Evolutionary conservation across 108 stramenopile species (phyloP), one percentile per base, ranked within the genome.

Genomic region (Cyclotella baltica): DNA sequence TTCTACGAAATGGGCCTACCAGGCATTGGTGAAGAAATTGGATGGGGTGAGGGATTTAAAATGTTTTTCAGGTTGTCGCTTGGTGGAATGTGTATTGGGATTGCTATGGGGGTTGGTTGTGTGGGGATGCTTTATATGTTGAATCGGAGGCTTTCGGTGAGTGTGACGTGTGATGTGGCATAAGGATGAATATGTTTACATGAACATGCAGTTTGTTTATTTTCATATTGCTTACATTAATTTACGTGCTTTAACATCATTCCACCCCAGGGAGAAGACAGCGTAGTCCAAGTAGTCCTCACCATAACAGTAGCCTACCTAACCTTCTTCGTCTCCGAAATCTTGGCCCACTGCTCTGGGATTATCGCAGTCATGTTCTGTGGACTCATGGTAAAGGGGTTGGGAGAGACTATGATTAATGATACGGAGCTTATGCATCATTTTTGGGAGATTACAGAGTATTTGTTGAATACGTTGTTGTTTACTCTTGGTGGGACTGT

Each of bases 401-500:
- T 88, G 11, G 93, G 90, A 38, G 67, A 81, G 25, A 78, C 76
- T 1, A 48, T 87, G 34, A 37, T 92, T 68, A 93, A 93, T 70
- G 81, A 95, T 40, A 47, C 74, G 23, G 74, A 90, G 13, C 46
- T 94, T 40, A 85, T 96, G 86, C 78, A 90, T 57, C 72, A 87
- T 27, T 92, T 97, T 75, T 92, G 94, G 91, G 56, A 71, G 20
- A 50, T 48, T 33, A 87, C 77, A 85, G 92, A 95, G 62, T 93
- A 93, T 72, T 38, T 96, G n/a, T 81, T 94, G 33, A 98, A 98
- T 75, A 98, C 98, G 13, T 48, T 96, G 5, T 83, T 98, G 10
- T 99, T 98, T 75, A 83, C 93, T 29, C 72, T 99, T 16, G 96
- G 96, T 35, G 97, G 97, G 25, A 56, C 92, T 34, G 91, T 97